Evolutionary conservation across 2,329 filamentous ascomycete genomes (phyloP).

Genomic region (Atkinsonella texensis): DNA sequence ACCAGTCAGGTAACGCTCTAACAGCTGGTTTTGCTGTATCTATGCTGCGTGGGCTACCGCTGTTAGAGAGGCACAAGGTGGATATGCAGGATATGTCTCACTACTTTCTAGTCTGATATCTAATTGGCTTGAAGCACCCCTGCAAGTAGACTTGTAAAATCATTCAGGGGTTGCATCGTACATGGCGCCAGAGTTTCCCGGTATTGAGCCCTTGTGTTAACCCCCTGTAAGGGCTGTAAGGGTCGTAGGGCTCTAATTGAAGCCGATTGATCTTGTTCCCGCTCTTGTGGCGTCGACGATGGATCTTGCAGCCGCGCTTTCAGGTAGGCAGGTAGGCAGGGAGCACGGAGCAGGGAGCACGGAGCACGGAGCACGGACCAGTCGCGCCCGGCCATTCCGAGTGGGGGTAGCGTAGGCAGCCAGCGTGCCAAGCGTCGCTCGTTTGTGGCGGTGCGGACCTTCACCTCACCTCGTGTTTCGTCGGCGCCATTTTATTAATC

Average conservation of each 20-base stretch:
- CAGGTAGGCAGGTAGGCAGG: not conserved
- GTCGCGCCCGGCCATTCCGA: not conserved
- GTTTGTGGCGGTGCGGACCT: constrained; percentile 1
- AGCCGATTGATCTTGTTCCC: not conserved
- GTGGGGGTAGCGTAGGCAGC: not conserved
- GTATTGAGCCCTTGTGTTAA: not conserved
- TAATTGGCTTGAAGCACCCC: too few species aligned
- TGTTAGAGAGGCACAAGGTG: too few species aligned
- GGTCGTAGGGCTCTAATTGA: not conserved
- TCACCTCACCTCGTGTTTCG: not conserved
- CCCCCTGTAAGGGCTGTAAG: not conserved
- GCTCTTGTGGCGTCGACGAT: not conserved
- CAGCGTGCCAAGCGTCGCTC: not conserved
- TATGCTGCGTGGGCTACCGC: too few species aligned
- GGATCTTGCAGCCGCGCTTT: not conserved
- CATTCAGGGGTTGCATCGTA: too few species aligned
- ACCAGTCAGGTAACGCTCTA: too few species aligned
- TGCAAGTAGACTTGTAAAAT: too few species aligned
- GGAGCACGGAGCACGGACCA: too few species aligned
- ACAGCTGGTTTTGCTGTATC: too few species aligned
- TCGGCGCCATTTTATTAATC: too few species aligned
- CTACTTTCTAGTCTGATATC: too few species aligned
- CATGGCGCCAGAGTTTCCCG: not conserved
- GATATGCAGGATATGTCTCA: too few species aligned
- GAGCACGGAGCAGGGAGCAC: too few species aligned